phyloP scores from a whole-genome alignment of 164 flowering plant species.

The Piper betle region DNA sequence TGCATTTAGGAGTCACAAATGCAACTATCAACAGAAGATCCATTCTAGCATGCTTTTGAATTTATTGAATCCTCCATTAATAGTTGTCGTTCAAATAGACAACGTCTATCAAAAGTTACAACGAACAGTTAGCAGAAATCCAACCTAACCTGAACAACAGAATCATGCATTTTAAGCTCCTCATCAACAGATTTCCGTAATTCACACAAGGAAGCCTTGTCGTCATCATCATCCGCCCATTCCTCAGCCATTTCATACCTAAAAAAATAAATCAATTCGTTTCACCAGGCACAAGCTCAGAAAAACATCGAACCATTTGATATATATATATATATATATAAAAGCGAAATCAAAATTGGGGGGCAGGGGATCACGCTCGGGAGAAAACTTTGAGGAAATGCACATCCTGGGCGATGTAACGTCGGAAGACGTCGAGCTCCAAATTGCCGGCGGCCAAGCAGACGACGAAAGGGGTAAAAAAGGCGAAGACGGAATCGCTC shows the following conservation, averaged over 20 bases:
- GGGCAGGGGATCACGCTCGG: slow-evolving; percentile 38
- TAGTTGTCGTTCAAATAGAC: no score
- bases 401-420: slow-evolving; percentile 68
- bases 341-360: no score
- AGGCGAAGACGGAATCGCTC: slow-evolving; percentile 43
- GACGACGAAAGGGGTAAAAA: slow-evolving; percentile 62
- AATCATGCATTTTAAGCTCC: slow-evolving; percentile 69
- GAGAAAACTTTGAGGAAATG: slow-evolving; percentile 70
- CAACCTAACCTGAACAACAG: slow-evolving; percentile 44
- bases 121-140: no score
- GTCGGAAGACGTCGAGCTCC: slow-evolving; percentile 43
- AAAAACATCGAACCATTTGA: no score
- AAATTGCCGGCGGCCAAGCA: slow-evolving; percentile 66
- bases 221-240: slow-evolving; percentile 95
- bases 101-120: neutral
- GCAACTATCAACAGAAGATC: no score
- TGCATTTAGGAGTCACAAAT: no score
- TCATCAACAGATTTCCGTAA: slow-evolving; percentile 55
- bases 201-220: slow-evolving; percentile 40
- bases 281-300: neutral
- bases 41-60: no score
- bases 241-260: slow-evolving; percentile 83
- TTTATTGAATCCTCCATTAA: no score
- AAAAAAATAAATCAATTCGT: neutral
- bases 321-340: no score